Base-by-base conservation (phyloP, 2,329 filamentous ascomycete genomes). In the Karstenula rhodostoma region DNA sequence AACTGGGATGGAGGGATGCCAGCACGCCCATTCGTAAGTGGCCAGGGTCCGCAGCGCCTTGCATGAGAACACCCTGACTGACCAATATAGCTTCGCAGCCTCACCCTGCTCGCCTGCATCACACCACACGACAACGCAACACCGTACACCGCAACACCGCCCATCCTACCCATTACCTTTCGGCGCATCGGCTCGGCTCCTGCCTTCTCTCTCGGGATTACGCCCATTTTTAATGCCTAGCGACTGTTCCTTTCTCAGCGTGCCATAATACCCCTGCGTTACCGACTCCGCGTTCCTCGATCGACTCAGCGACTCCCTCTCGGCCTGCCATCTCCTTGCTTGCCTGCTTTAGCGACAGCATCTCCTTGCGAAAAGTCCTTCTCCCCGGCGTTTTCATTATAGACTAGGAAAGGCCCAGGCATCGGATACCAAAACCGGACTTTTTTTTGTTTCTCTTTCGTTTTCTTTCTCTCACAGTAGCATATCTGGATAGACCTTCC, bases 391-490 rank as follows among this genome's bases (percentile, higher is more conserved):
- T 78, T 78, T 69, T 67, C 23, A 55, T 46, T 29, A 71, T 78
- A 78, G 76, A 78, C 67, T 68, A 67, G 74, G 73, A 68, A 66
- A 57, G 73, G 75, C 75, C 69, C 75, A 76, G 75, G 75, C 75
- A 77, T 71, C 71, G 59, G 74, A 78, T 77, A 78, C 70, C 74
- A 78, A 77, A 78, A 74, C 70, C 66, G 72, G 74, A 63, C 44
- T 68, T 65, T 71, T 49, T 71, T 68, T 65, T 71, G 48, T 71
- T 65, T 64, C 65, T 58, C 62, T 58, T 58, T 66, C 62, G 66
- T 57, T 67, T 66, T 65, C 40, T 57, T 25, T 37, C 47, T 33
- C 19, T 33, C 59, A 66, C 62, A 70, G 43, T 27, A 55, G 67
- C 61, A 73, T 73, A 74, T 70, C 62, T 63, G 67, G 72, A 68